Evolutionary conservation across 345 rosid genomes (phyloP), one percentile per base, ranked within the genome.

Genomic region (Carallia pectinifolia): DNA sequence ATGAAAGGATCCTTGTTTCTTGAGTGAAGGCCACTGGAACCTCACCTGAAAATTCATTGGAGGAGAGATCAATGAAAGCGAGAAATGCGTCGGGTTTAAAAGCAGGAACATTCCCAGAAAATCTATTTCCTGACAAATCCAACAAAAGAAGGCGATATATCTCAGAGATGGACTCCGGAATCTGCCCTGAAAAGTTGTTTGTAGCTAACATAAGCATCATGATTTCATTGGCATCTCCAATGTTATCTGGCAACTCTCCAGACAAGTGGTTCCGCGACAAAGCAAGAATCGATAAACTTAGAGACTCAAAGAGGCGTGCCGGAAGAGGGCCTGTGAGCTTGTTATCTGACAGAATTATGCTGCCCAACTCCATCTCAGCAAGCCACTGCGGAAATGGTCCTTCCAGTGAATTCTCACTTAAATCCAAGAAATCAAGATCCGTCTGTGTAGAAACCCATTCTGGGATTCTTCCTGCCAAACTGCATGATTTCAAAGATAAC

Each of bases 191-290:
- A 55, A 81, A 77, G 34, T 71, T 71, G 58, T 71, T 81, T 39
- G 23, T 39, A 18, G 84, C 69, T 59, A 81, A 38, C 79, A 71
- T 60, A 13, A 77, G 76, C 50, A 77, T 40, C 70, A 77, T 77
- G 48, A 77, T 60, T 6, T 0, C 55, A 6, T 1, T 39, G 10
- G 63, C 63, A 38, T 82, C 73, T 60, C 86, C 85, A 33, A 81
- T 50, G 10, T 76, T 83, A 4, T 73, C 74, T 18, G 80, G 86
- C 58, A 85, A 69, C 59, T 66, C 74, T 65, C 86, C 85, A 6
- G 79, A 79, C 18, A 85, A 77, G 33, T 79, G 70, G 71, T 83
- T 85, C 67, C 82, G 73, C 19, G 86, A 81, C 15, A 85, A 70
- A 9, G 66, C 62, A 65, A 85, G 81, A 47, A 55, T 12, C 0